A percentile compares a stretch with the other conserved stretches of the same genome.
phyloP scores from a whole-genome alignment of 148 eudicot genomes.

The Drosera capensis region DNA sequence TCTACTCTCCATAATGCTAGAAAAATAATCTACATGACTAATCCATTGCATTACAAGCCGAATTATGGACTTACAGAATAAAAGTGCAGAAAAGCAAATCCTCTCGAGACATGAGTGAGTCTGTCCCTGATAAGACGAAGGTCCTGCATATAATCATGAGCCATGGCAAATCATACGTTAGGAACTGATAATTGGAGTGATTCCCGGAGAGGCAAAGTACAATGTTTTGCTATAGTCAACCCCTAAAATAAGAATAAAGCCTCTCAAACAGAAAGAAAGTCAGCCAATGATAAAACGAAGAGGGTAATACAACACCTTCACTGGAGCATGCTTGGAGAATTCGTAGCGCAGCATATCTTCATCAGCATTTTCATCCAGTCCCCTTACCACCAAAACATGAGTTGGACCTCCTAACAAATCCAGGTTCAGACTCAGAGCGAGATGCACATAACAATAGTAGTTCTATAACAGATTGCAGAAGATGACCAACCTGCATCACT shows the following conservation, averaged over 20 bases:
- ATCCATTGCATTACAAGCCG: not conserved
- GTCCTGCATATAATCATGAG: slow-evolving; percentile 43
- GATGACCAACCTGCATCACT: slow-evolving; percentile 64
- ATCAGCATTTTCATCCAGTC: slow-evolving; percentile 98
- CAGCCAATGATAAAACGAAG: not conserved
- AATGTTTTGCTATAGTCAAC: not conserved
- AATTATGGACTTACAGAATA: slow-evolving; percentile 39
- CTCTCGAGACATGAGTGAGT: slow-evolving; percentile 94
- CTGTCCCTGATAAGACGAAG: slow-evolving; percentile 96
- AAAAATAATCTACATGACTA: not conserved
- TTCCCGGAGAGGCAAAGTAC: not conserved
- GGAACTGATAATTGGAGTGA: not conserved
- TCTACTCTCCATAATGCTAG: too few relatives aligned
- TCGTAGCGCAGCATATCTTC: slow-evolving; percentile 99
- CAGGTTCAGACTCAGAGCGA: too few relatives aligned
- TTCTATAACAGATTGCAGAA: slow-evolving; percentile 3
- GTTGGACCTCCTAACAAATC: slow-evolving; percentile 72
- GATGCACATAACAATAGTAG: not conserved
- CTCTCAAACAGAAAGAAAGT: not conserved
- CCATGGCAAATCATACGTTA: slow-evolving; percentile 1
- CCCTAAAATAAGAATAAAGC: not conserved
- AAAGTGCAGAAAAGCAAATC: slow-evolving; percentile 90
- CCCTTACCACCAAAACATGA: slow-evolving; percentile 94
- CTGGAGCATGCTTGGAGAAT: slow-evolving; percentile 92
- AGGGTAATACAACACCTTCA: slow-evolving; percentile 37